Conservation (phyloP, 306 rosid species). For the Cicer judaicum region DNA sequence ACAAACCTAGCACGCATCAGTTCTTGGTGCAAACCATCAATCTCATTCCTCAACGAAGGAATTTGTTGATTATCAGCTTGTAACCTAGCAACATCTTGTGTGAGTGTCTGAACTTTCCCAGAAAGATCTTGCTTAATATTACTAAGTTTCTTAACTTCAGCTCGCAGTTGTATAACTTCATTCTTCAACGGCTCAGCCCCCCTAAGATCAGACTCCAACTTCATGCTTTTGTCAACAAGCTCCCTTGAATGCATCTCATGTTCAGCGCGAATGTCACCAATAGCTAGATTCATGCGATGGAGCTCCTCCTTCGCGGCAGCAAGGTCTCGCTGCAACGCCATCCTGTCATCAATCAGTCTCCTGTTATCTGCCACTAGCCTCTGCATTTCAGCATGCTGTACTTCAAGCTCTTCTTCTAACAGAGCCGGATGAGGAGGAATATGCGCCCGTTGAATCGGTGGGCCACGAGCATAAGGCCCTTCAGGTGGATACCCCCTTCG, state of each 20-base stretch:
- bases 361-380: slow-evolving; percentile 69
- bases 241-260: slow-evolving; percentile 77
- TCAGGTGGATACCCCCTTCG: slow-evolving; percentile 74
- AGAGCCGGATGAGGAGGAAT: slow-evolving; percentile 74
- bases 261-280: slow-evolving; percentile 69
- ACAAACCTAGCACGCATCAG: slow-evolving; percentile 81
- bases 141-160: slow-evolving; percentile 75
- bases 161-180: slow-evolving; percentile 67
- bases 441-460: slow-evolving; percentile 60
- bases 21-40: slow-evolving; percentile 81
- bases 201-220: slow-evolving; percentile 77
- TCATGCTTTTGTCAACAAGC: slow-evolving; percentile 68
- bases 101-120: slow-evolving; percentile 68
- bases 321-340: slow-evolving; percentile 72
- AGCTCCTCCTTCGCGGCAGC: slow-evolving; percentile 77
- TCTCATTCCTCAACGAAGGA: slow-evolving; percentile 63
- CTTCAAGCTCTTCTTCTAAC: slow-evolving; percentile 81
- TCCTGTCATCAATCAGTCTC: slow-evolving; percentile 73
- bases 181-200: slow-evolving; percentile 74
- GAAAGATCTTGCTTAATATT: slow-evolving; percentile 68
- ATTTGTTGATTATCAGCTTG: slow-evolving; percentile 77
- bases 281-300: slow-evolving; percentile 76
- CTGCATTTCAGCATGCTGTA: slow-evolving; percentile 68
- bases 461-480: slow-evolving; percentile 64
- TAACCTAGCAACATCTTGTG: slow-evolving; percentile 65